Evolutionary conservation across 2,329 filamentous ascomycete species (phyloP).

Genomic region (Paecilomyces variotii): DNA sequence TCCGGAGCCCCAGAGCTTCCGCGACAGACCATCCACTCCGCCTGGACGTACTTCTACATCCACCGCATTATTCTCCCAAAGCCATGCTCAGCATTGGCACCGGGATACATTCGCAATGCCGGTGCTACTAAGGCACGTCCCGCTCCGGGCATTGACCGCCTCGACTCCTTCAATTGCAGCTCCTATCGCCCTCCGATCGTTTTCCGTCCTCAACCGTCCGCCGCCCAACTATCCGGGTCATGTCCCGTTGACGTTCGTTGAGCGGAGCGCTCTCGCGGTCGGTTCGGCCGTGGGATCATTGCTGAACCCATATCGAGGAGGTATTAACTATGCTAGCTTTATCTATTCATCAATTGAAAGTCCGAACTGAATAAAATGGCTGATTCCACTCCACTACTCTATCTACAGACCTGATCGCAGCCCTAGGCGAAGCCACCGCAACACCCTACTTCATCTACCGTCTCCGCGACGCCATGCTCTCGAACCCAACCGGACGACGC

Average conservation of each 20-base stretch:
- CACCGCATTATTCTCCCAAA: background rate
- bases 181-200: constrained; percentile 37
- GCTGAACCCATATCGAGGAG: constrained; percentile 70
- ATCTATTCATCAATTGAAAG: background rate
- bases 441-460: constrained; percentile 92
- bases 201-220: constrained; percentile 80
- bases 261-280: constrained; percentile 63
- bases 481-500: constrained; percentile 70
- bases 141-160: background rate
- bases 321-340: constrained; percentile 33
- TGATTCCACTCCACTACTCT: constrained; percentile 1
- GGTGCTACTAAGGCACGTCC: background rate
- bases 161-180: background rate
- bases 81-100: background rate
- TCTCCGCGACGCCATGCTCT: constrained; percentile 86
- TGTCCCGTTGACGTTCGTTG: constrained; percentile 72
- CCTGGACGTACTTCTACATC: background rate
- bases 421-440: constrained; percentile 88
- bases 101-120: background rate
- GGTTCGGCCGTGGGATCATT: constrained; percentile 54
- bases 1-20: background rate
- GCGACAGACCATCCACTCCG: background rate
- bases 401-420: constrained; percentile 73
- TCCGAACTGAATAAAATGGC: background rate
- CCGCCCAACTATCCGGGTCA: constrained; percentile 85